Conservation (phyloP, 495 filamentous ascomycete species). For the Lindgomyces ingoldianus region DNA sequence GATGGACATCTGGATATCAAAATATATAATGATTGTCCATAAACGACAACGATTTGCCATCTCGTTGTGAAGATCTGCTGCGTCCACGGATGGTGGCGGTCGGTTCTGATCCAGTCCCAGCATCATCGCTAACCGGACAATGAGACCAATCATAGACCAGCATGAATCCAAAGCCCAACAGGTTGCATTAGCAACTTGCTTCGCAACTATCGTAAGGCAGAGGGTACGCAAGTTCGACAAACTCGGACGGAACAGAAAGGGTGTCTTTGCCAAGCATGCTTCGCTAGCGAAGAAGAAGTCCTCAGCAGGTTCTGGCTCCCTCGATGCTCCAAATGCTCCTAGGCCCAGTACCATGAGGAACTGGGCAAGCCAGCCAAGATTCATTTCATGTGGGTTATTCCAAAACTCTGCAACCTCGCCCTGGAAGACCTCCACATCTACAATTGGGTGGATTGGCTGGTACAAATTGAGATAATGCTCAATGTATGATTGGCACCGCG, state of each 20-base stretch:
- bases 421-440: background rate
- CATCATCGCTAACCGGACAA: conserved; percentile 13
- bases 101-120: background rate
- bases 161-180: conserved; percentile 20
- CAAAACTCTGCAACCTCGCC: background rate
- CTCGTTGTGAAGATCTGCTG: background rate
- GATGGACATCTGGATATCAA: conserved; percentile 13
- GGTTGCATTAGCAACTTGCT: conserved; percentile 21
- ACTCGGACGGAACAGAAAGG: conserved; percentile 13
- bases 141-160: conserved; percentile 6
- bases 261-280: conserved; percentile 18
- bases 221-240: conserved; percentile 1
- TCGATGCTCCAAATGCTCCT: background rate
- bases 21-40: conserved; percentile 12
- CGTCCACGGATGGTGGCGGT: background rate
- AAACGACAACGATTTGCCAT: background rate
- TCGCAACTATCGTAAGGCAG: conserved; percentile 11
- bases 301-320: background rate
- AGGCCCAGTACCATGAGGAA: conserved; percentile 13
- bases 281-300: conserved; percentile 13
- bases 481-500: background rate
- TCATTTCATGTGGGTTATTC: background rate
- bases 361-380: conserved; percentile 9
- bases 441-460: conserved; percentile 2
- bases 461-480: conserved; percentile 5